phyloP scores from a whole-genome alignment of 1,284 basidiomycete genomes.

The Stygiomarasmius scandens region DNA sequence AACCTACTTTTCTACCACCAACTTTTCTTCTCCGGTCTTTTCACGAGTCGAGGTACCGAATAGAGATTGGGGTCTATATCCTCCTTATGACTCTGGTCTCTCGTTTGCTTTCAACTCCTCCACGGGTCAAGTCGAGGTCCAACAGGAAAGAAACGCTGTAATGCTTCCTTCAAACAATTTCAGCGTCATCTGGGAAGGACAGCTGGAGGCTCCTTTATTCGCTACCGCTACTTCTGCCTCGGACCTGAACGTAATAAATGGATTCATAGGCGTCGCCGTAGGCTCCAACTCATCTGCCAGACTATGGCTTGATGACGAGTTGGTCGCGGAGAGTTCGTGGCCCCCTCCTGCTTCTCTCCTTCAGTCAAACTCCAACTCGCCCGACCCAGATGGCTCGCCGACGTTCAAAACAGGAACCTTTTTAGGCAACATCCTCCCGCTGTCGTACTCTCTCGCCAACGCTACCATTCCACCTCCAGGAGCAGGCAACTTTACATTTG shows the following conservation, averaged over 20 bases:
- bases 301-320: constrained; percentile 9
- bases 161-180: constrained; percentile 33
- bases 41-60: constrained; percentile 27
- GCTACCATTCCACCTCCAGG: constrained; percentile 26
- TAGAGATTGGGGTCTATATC: constrained; percentile 32
- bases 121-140: not conserved
- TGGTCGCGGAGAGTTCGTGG: constrained; percentile 16
- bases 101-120: no score
- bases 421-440: constrained; percentile 27
- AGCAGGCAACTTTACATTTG: constrained; percentile 24
- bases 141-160: not conserved
- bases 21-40: constrained; percentile 26
- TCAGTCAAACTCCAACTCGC: not conserved
- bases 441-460: constrained; percentile 22
- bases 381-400: no score
- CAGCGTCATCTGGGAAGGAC: constrained; percentile 33
- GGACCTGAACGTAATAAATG: constrained; percentile 26
- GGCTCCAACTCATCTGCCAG: constrained; percentile 15
- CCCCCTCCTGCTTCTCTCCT: constrained; percentile 9
- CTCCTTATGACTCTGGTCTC: constrained; percentile 19
- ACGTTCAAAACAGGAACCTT: constrained; percentile 22
- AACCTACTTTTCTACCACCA: constrained; percentile 29
- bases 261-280: constrained; percentile 14
- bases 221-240: constrained; percentile 21
- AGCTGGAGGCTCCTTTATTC: constrained; percentile 25